A percentile compares a stretch with the other conserved stretches of the same genome.
Conservation (phyloP, 2,329 filamentous ascomycete species). For the Pseudogymnoascus sp. region DNA sequence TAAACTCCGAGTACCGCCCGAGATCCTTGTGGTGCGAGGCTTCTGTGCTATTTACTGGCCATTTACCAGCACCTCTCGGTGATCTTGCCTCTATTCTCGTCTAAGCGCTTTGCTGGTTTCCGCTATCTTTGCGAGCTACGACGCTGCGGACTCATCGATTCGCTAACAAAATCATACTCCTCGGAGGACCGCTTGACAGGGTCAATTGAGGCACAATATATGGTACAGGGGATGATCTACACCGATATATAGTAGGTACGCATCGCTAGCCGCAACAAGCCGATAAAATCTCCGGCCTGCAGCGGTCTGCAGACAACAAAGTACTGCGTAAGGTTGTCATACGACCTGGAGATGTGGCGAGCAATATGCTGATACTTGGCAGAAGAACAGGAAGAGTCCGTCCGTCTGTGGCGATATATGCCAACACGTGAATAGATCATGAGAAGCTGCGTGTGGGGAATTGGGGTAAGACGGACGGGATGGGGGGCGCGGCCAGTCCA, state of each 20-base stretch:
- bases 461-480: neutral
- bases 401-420: neutral
- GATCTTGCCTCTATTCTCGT: neutral
- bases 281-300: slow-evolving; percentile 7
- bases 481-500: neutral
- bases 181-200: neutral
- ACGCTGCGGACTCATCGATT: neutral
- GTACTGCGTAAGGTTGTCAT: neutral
- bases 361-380: slow-evolving; percentile 6
- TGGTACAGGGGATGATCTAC: neutral
- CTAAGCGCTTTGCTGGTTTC: neutral
- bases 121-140: neutral
- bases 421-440: neutral
- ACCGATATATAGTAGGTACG: neutral
- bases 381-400: neutral
- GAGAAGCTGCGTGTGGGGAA: slow-evolving; percentile 2
- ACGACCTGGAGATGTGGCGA: slow-evolving; percentile 3
- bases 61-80: neutral
- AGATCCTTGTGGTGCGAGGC: neutral
- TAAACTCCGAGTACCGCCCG: neutral
- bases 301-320: neutral
- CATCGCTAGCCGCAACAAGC: slow-evolving; percentile 7
- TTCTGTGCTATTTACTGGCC: neutral
- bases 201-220: slow-evolving; percentile 8
- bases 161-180: neutral